Percentiles rank a stretch among this genome's conserved stretches.
Conservation (phyloP, 2,329 filamentous ascomycete species). For the Cryphonectria japonica region DNA sequence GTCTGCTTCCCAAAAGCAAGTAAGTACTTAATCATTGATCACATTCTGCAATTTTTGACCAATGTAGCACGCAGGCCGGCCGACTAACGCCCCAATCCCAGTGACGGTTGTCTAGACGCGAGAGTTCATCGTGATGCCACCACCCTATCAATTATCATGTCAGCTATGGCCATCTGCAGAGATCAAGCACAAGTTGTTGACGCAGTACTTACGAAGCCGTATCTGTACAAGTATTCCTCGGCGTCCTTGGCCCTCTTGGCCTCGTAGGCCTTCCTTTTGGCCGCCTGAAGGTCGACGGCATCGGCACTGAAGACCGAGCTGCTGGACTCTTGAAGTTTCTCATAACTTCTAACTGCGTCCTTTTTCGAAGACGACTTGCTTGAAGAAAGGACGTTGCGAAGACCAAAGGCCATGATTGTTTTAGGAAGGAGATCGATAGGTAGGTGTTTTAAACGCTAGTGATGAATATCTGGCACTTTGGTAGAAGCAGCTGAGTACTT, state of each 20-base stretch:
- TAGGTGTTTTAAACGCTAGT: background rate
- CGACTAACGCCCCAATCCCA: background rate
- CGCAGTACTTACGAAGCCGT: constrained; percentile 21
- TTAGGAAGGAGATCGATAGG: background rate
- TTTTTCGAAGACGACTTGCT: background rate
- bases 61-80: background rate
- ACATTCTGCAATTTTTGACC: background rate
- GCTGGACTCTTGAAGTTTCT: constrained; percentile 9
- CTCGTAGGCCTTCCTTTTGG: constrained; percentile 21
- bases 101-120: background rate
- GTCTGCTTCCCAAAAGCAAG: background rate
- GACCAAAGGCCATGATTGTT: constrained; percentile 18
- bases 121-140: background rate
- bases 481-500: background rate
- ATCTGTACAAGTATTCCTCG: constrained; percentile 21
- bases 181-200: background rate
- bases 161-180: background rate
- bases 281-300: constrained; percentile 3
- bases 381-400: constrained; percentile 22
- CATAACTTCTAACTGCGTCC: background rate
- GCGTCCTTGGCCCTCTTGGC: constrained; percentile 22
- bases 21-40: background rate
- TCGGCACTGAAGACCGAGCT: constrained; percentile 18
- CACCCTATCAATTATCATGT: background rate
- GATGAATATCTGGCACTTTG: background rate